Conservation (phyloP, 2,329 filamentous ascomycete genomes). For the Cercospora berteroae region DNA sequence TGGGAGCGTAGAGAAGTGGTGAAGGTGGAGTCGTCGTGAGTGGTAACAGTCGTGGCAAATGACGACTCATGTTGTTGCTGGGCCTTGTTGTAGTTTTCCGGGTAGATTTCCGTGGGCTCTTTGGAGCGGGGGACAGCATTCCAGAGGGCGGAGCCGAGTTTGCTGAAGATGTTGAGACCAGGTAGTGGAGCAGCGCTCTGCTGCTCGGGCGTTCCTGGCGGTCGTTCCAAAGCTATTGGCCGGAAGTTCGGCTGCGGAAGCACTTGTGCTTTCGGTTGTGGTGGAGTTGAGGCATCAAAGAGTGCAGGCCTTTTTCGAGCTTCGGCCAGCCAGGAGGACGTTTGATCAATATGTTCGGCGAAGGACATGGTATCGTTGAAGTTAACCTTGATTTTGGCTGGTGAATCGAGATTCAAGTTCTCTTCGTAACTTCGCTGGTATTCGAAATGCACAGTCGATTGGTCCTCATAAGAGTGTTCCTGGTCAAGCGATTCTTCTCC, state of each 20-base stretch:
- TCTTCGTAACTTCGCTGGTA: constrained; percentile 36
- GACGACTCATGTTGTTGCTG: background rate
- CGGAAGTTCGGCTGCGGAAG: background rate
- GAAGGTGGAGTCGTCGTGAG: constrained; percentile 15
- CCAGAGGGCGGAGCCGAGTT: constrained; percentile 33
- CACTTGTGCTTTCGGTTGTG: background rate
- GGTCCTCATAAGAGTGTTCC: constrained; percentile 11
- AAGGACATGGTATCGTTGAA: constrained; percentile 35
- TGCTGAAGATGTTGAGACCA: constrained; percentile 25
- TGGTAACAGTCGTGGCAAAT: background rate
- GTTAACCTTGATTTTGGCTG: constrained; percentile 37
- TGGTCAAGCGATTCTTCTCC: constrained; percentile 16
- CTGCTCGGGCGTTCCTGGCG: background rate
- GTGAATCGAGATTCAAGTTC: constrained; percentile 38
- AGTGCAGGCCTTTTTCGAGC: constrained; percentile 25
- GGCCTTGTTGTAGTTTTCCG: background rate
- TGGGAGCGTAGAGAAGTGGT: constrained; percentile 28
- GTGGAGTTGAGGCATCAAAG: constrained; percentile 22
- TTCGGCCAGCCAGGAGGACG: constrained; percentile 15
- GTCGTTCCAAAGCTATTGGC: background rate
- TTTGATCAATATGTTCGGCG: constrained; percentile 5
- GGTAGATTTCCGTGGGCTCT: constrained; percentile 22
- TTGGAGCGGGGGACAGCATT: constrained; percentile 29
- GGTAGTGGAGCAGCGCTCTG: background rate
- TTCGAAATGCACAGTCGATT: constrained; percentile 5